phyloP scores from a whole-genome alignment of 2,329 filamentous ascomycete species.

The Hymenoscyphus occultus region DNA sequence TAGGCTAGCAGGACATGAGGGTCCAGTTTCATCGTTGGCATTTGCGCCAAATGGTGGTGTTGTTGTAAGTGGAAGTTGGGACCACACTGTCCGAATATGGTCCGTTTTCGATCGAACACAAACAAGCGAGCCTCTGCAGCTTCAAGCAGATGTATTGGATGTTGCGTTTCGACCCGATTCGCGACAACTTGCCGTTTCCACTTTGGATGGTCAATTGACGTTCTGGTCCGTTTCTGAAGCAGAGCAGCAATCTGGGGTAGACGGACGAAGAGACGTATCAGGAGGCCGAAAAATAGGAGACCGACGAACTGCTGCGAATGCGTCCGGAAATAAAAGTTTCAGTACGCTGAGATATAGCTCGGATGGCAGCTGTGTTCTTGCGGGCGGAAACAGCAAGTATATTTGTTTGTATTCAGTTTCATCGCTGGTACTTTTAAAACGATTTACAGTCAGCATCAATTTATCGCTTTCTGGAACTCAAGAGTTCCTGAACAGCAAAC shows the following conservation, averaged over 20 bases:
- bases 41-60: slow-evolving; percentile 85
- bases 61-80: slow-evolving; percentile 92
- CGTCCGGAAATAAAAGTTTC: slow-evolving; percentile 86
- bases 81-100: slow-evolving; percentile 93
- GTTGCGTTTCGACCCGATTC: slow-evolving; percentile 88
- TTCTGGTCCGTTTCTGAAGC: slow-evolving; percentile 94
- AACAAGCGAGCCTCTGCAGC: slow-evolving; percentile 87
- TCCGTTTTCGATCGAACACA: slow-evolving; percentile 92
- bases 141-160: slow-evolving; percentile 86
- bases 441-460: slow-evolving; percentile 94
- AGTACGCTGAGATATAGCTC: slow-evolving; percentile 85
- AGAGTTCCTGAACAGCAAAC: slow-evolving; percentile 91
- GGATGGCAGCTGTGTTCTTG: slow-evolving; percentile 86
- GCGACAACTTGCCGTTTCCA: slow-evolving; percentile 85
- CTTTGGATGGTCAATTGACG: slow-evolving; percentile 86
- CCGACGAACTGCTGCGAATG: slow-evolving; percentile 86
- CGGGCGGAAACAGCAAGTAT: slow-evolving; percentile 95
- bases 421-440: slow-evolving; percentile 87
- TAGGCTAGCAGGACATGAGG: slow-evolving; percentile 86
- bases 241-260: slow-evolving; percentile 79
- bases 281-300: slow-evolving; percentile 87
- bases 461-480: slow-evolving; percentile 94
- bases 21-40: slow-evolving; percentile 81
- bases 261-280: slow-evolving; percentile 87
- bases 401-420: slow-evolving; percentile 96